A percentile compares a stretch with the other conserved stretches of the same genome.
Evolutionary conservation across 202 grass and related monocot species (phyloP).

Genomic region (Carex arenaria): DNA sequence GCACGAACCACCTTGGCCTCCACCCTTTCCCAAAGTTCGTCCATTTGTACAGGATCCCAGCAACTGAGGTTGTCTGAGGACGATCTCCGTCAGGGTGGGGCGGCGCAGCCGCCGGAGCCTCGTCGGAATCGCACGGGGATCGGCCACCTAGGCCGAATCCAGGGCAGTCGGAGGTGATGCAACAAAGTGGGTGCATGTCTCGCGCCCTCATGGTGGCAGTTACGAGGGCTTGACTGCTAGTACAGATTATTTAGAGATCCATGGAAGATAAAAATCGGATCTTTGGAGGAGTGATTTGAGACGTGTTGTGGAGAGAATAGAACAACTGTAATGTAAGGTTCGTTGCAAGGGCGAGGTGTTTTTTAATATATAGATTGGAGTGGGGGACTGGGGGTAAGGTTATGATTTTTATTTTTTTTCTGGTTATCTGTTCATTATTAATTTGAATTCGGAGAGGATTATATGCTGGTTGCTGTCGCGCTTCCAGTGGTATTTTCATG

Average conservation of each 20-base stretch:
- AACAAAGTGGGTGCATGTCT: slow-evolving; percentile 57
- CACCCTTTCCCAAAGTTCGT: slow-evolving; percentile 65
- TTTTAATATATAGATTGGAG: slow-evolving; percentile 16
- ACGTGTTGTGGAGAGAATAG: neutral
- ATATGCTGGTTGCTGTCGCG: slow-evolving; percentile 12
- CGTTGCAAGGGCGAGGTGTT: slow-evolving; percentile 14
- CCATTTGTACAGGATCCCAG: slow-evolving; percentile 62
- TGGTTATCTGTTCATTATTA: slow-evolving; percentile 3
- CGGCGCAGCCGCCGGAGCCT: neutral
- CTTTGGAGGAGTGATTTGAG: neutral
- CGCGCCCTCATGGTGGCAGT: slow-evolving; percentile 23
- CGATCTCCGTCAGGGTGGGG: neutral
- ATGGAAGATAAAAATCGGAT: slow-evolving; percentile 3
- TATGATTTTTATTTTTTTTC: neutral
- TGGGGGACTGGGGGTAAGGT: neutral
- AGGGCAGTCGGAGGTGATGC: slow-evolving; percentile 34
- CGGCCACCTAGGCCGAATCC: slow-evolving; percentile 3
- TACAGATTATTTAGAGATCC: slow-evolving; percentile 11
- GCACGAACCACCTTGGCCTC: slow-evolving; percentile 52
- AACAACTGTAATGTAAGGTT: neutral
- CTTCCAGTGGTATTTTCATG: slow-evolving; percentile 3
- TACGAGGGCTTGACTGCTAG: neutral
- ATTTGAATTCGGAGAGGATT: neutral
- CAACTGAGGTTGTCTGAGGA: slow-evolving; percentile 12
- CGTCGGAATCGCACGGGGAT: slow-evolving; percentile 1